These are phyloP conservation scores for Poterioochromonas sp. DNA, from an alignment of 352 stramenopile species.

Conservation along the genomic window DNA sequence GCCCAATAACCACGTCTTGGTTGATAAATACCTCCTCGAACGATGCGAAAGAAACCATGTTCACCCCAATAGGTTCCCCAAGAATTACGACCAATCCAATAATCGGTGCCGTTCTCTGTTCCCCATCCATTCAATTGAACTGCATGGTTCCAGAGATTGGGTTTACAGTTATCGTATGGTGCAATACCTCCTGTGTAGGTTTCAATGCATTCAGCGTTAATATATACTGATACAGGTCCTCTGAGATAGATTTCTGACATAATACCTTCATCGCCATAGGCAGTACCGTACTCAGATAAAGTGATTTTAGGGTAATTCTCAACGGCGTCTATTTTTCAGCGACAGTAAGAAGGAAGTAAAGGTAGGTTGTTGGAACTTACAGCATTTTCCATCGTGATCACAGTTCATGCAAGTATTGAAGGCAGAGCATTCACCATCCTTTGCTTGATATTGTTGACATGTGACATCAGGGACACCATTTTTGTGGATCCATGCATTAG, in stretches of 20 bases:
- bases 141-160: background rate
- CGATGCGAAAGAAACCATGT: conserved; percentile 23
- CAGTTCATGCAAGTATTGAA: conserved; percentile 23
- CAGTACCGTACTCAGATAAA: conserved; percentile 70
- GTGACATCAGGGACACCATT: conserved; percentile 80
- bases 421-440: conserved; percentile 4
- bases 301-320: conserved; percentile 71
- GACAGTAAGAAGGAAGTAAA: background rate
- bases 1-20: background rate
- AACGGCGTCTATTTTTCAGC: conserved; percentile 44
- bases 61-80: conserved; percentile 23
- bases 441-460: conserved; percentile 70
- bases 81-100: conserved; percentile 14
- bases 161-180: background rate
- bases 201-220: conserved; percentile 47
- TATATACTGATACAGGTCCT: conserved; percentile 76
- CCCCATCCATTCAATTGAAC: background rate
- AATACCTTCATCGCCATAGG: conserved; percentile 71
- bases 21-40: background rate
- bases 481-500: conserved; percentile 59
- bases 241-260: conserved; percentile 79
- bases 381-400: background rate
- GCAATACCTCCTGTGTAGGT: background rate
- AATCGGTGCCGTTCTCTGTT: background rate
- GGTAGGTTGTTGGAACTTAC: conserved; percentile 41